Evolutionary conservation across 2,329 filamentous ascomycete genomes (phyloP), one percentile per base, ranked within the genome.

Genomic region (Colletotrichum australisinense): DNA sequence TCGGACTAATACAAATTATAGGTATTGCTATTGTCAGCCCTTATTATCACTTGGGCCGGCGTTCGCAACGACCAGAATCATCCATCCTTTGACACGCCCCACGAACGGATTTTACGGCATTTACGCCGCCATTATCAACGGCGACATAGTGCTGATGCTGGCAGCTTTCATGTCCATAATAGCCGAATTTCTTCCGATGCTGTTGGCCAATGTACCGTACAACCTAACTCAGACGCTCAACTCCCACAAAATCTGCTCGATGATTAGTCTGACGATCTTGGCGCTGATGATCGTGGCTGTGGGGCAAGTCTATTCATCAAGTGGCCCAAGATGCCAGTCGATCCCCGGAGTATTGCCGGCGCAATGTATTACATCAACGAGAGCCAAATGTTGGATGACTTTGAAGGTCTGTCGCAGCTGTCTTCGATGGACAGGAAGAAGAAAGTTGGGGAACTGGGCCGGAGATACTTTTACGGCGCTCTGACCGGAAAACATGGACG

Each of bases 171-270:
- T 85, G 59, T 81, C 85, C 4, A 82, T 88, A 26, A 79, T 88
- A 2, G 83, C 86, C 26, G 87, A 89, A 62, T 84, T 88, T 60
- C 83, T 89, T n/a, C 87, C 87, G 1, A 80, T 88, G 24, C 80
- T 86, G 1, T 81, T 89, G 3, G 82, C 85, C 75, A 88, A 88
- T 73, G 81, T 88, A 2, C 84, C 87, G 0, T 87, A 86, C 77
- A 85, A 82, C 65, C 80, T 84, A 2, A 82, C 83, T 0, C 84
- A 86, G 64, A 83, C 82, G 0, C 78, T 80, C 42, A 76, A 77
- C 19, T 82, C 85, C 0, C 84, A 86, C 60, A 79, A 79, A 0
- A 78, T 84, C 6, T 88, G 84, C 73, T 81, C 84, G 0, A 82
- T 83, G 32, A 72, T 87, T 11, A 80, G 81, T 1, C 79, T 83